phyloP scores from a whole-genome alignment of 2,329 filamentous ascomycete genomes.

The Talaromyces sp. region DNA sequence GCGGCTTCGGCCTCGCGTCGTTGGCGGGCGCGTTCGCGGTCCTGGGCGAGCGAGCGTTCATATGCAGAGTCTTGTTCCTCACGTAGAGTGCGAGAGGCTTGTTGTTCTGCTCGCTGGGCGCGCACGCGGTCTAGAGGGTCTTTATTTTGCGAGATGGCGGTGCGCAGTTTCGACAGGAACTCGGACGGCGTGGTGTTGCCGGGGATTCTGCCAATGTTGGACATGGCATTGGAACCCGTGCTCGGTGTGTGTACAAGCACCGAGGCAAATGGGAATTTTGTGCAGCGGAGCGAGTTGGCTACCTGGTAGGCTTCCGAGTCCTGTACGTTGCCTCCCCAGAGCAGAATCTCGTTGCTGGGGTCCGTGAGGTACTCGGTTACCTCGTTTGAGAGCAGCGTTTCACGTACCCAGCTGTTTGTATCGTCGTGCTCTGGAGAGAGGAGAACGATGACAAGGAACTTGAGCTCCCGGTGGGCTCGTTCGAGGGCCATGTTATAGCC shows the following conservation, averaged over 20 bases:
- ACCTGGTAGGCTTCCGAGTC: slow-evolving; percentile 95
- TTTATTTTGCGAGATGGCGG: slow-evolving; percentile 68
- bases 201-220: slow-evolving; percentile 70
- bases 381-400: slow-evolving; percentile 72
- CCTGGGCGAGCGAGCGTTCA: slow-evolving; percentile 80
- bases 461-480: slow-evolving; percentile 80
- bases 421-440: slow-evolving; percentile 94
- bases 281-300: slow-evolving; percentile 76
- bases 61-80: slow-evolving; percentile 90
- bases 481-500: slow-evolving; percentile 92
- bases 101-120: slow-evolving; percentile 70
- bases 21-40: slow-evolving; percentile 75
- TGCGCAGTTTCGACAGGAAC: slow-evolving; percentile 70
- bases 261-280: slow-evolving; percentile 85
- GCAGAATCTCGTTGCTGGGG: slow-evolving; percentile 68
- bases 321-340: slow-evolving; percentile 90
- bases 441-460: slow-evolving; percentile 83
- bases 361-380: slow-evolving; percentile 70
- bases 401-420: slow-evolving; percentile 70
- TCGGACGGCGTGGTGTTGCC: slow-evolving; percentile 64
- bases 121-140: slow-evolving; percentile 68
- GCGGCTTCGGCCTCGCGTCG: slow-evolving; percentile 68
- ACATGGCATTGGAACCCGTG: slow-evolving; percentile 81
- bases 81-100: slow-evolving; percentile 73
- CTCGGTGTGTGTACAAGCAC: slow-evolving; percentile 82